phyloP scores from a whole-genome alignment of 1,284 basidiomycete genomes.

The Irpex sp. region DNA sequence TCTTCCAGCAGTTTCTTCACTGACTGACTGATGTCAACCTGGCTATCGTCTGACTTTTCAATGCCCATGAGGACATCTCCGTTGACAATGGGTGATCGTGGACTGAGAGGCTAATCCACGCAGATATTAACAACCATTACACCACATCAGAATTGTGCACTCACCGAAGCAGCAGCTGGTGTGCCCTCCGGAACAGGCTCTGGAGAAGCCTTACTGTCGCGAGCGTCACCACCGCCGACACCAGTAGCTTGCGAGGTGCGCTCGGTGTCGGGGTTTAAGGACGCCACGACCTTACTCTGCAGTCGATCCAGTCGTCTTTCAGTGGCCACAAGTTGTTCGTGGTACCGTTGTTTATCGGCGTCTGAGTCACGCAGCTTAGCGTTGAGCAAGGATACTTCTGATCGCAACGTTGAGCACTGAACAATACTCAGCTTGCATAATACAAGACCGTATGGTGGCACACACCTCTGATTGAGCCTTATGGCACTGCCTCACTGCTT shows the following conservation, averaged over 20 bases:
- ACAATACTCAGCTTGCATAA: constrained; percentile 9
- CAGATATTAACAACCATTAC: background rate
- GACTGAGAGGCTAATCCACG: background rate
- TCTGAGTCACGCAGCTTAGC: constrained; percentile 65
- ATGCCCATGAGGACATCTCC: constrained; percentile 24
- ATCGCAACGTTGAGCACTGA: constrained; percentile 66
- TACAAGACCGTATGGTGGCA: background rate
- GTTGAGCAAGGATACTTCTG: constrained; percentile 69
- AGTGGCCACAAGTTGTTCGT: constrained; percentile 65
- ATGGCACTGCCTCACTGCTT: constrained; percentile 55
- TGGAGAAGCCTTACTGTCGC: constrained; percentile 19
- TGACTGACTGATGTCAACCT: constrained; percentile 49
- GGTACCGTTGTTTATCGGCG: constrained; percentile 61
- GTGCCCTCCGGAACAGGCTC: background rate
- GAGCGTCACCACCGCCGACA: constrained; percentile 54
- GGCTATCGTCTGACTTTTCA: constrained; percentile 39
- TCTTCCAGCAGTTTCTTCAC: constrained; percentile 57
- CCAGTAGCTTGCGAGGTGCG: constrained; percentile 40
- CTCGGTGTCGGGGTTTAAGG: constrained; percentile 40
- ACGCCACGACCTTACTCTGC: constrained; percentile 68
- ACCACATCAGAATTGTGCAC: background rate
- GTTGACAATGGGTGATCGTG: constrained; percentile 18
- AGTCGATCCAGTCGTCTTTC: constrained; percentile 83
- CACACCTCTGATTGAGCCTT: constrained; percentile 70
- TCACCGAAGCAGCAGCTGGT: background rate